Evolutionary conservation across 73 alveolate species (phyloP), one percentile per base, ranked within the genome.

Genomic region (Urostyla sp.): DNA sequence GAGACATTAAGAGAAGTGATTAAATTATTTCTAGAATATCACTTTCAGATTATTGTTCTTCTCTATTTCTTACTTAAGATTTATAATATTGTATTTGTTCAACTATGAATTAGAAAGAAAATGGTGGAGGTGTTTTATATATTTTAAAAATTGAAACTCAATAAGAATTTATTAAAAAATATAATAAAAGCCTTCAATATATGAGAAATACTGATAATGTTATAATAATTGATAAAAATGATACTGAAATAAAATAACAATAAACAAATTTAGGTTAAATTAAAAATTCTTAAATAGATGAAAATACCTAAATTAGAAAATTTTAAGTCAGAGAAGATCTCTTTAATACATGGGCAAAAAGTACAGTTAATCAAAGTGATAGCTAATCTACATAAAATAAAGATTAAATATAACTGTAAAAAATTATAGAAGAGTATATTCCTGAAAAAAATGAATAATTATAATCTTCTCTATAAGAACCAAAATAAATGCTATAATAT

Each of bases 261-360:
- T 23, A 27, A 20, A 16, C 6, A 66, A 31, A 31, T 20, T 50
- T 60, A 60, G 58, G 36, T 16, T 60, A 2, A 26, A 34, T 34
- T 18, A n/a, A 37, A 34, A 10, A 60, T 6, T 32, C 7, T 36
- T 6, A 30, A 30, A 24, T 10, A 8, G 11, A 20, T 26, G 30
- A 30, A 30, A 24, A 60, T 18, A 30, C 74, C 44, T 10, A 66
- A 8, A 43, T 7, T n/a, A 69, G 83, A 48, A 27, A 69, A 30
- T 69, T 69, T 30, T 16, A 8, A 49, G 83, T 69, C 20, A 69
- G 83, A 69, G 83, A 69, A 2, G 83, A 69, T 27, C 30, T 69
- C 4, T 69, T 46, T 28, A 69, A 69, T 27, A 69, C 83, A 7
- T 69, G 83, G 83, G 83, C 83, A 20, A 48, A 69, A 45, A 69